A percentile compares a stretch with the other conserved stretches of the same genome.
Evolutionary conservation across 768 basidiomycete species (phyloP).

Genomic region (Ramaria sp.): DNA sequence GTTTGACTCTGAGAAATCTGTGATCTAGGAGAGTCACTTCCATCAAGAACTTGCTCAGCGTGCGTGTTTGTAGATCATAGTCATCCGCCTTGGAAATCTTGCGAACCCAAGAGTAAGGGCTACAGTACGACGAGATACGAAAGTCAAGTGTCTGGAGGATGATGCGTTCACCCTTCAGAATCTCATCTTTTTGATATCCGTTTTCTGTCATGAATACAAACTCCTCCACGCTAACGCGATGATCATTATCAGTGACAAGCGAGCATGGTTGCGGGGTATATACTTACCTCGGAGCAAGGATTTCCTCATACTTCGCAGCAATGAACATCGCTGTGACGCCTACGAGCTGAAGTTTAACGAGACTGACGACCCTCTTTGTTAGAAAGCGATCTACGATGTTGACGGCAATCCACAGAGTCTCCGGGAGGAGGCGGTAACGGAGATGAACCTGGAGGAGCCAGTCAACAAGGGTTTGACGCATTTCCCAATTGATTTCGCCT

Average conservation of each 20-base stretch:
- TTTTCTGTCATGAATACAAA: constrained; percentile 98
- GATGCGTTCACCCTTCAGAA: constrained; percentile 95
- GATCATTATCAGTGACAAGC: background rate
- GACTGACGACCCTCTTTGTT: constrained; percentile 75
- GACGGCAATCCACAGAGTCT: constrained; percentile 98
- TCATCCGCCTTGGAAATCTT: constrained; percentile 98
- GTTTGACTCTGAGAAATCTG: constrained; percentile 87
- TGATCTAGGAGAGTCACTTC: constrained; percentile 92
- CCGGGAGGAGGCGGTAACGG: constrained; percentile 97
- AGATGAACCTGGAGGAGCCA: constrained; percentile 98
- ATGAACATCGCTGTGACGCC: constrained; percentile 99
- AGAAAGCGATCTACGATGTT: constrained; percentile 94
- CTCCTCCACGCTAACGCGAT: constrained; percentile 58
- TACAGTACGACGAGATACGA: constrained; percentile 93
- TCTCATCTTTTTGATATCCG: constrained; percentile 89
- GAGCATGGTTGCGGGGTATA: background rate
- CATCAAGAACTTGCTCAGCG: constrained; percentile 93
- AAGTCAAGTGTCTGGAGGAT: constrained; percentile 93
- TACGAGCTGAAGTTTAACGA: constrained; percentile 90
- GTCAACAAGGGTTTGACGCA: constrained; percentile 95
- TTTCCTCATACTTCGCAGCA: constrained; percentile 98
- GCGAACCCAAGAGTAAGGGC: constrained; percentile 98
- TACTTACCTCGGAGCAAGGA: constrained; percentile 75
- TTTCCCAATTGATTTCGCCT: constrained; percentile 83
- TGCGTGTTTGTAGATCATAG: constrained; percentile 96